Conservation (phyloP, 1,139 yeast species). For the Nakaseomyces delphensis region DNA sequence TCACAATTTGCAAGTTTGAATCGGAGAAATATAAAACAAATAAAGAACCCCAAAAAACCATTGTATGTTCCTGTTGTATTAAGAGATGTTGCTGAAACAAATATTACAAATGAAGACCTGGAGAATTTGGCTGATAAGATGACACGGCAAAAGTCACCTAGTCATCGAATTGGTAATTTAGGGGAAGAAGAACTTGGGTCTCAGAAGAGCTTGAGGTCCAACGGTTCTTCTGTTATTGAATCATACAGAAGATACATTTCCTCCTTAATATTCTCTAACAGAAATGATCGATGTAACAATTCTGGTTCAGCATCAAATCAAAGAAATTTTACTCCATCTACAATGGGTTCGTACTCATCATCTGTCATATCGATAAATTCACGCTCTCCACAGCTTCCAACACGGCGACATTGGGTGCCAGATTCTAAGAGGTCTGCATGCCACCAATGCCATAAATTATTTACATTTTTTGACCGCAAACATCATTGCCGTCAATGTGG, state of each 20-base stretch:
- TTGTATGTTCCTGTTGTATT: constrained; percentile 85
- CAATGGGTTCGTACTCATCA: constrained; percentile 4
- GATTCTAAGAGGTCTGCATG: constrained; percentile 60
- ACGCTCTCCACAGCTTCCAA: constrained; percentile 36
- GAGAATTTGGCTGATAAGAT: constrained; percentile 3
- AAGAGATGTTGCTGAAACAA: constrained; percentile 43
- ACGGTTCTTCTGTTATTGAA: constrained; percentile 8
- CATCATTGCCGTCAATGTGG: constrained; percentile 96
- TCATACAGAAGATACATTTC: constrained; percentile 8
- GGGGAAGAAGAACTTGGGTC: background rate
- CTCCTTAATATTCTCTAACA: constrained; percentile 7
- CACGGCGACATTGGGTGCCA: constrained; percentile 69
- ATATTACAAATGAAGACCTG: constrained; percentile 34
- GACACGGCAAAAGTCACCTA: background rate
- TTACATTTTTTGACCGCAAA: constrained; percentile 73
- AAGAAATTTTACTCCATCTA: constrained; percentile 5
- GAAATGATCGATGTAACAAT: constrained; percentile 5
- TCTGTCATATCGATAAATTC: constrained; percentile 8
- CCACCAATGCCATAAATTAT: constrained; percentile 55
- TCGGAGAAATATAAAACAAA: constrained; percentile 38
- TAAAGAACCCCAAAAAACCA: constrained; percentile 71
- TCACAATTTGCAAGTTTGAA: constrained; percentile 9
- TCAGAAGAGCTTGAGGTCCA: constrained; percentile 7
- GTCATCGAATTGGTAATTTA: background rate
- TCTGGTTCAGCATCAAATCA: constrained; percentile 1